Evolutionary conservation across 148 eudicot genomes (phyloP), one percentile per base, ranked within the genome.

Genomic region (Simmondsia chinensis): DNA sequence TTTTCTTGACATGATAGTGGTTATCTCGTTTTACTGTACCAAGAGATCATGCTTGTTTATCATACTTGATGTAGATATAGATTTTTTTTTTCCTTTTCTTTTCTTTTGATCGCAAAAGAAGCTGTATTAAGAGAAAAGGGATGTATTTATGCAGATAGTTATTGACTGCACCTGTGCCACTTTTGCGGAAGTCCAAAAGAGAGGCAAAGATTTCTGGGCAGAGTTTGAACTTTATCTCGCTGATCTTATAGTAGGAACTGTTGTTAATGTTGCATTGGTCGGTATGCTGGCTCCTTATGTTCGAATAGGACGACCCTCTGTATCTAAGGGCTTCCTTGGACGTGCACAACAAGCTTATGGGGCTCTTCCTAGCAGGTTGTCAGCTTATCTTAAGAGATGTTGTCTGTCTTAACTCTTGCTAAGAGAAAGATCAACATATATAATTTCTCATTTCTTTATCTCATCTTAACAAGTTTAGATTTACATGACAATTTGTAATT

Each of bases 81-180:
- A n/a, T n/a, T n/a, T n/a, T n/a, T n/a, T n/a, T n/a, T n/a, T n/a
- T n/a, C n/a, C n/a, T n/a, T n/a, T n/a, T n/a, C n/a, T n/a, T n/a
- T n/a, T n/a, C n/a, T n/a, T n/a, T n/a, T n/a, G n/a, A n/a, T n/a
- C n/a, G n/a, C n/a, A n/a, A n/a, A n/a, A n/a, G n/a, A n/a, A n/a
- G n/a, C n/a, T n/a, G n/a, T n/a, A n/a, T n/a, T n/a, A n/a, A n/a
- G n/a, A n/a, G n/a, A n/a, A n/a, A n/a, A n/a, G n/a, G n/a, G n/a
- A n/a, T 60, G 43, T 50, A 55, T 49, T 63, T 33, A 24, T 71
- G 85, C 80, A 79, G 86, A 65, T 74, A 46, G 72, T 74, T 43
- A 74, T 79, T 53, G 86, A 79, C 74, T 71, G 77, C 36, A 59
- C 77, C 46, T 79, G 86, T 65, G 86, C 81, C 26, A 79, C 86